phyloP scores from a whole-genome alignment of 225 moss, liverwort and hornwort species.

The Pseudoscleropodium purum region DNA sequence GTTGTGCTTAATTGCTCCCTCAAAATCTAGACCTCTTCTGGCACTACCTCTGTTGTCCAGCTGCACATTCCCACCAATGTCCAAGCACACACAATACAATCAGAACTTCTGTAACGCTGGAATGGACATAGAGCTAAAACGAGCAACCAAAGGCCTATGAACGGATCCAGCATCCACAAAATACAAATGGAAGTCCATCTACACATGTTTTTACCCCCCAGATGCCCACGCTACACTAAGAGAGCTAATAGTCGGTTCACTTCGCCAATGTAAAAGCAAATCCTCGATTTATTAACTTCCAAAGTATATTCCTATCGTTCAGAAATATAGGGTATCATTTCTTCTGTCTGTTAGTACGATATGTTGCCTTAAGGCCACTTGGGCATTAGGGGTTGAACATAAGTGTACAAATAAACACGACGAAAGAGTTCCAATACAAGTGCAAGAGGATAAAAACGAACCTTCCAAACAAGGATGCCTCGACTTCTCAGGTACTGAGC shows the following conservation, averaged over 20 bases:
- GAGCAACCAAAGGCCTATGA: background rate
- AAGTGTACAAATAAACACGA: background rate
- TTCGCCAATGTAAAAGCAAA: background rate
- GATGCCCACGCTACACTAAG: background rate
- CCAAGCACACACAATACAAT: background rate
- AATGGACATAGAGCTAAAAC: background rate
- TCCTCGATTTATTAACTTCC: background rate
- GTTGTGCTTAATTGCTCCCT: slow-evolving; percentile 93
- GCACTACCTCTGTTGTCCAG: slow-evolving; percentile 98
- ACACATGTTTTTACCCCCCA: background rate
- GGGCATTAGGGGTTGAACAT: background rate
- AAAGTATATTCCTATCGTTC: background rate
- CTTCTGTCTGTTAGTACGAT: background rate
- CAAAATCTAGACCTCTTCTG: slow-evolving; percentile 85
- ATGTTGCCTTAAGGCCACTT: background rate
- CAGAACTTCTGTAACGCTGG: background rate
- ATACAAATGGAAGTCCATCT: background rate
- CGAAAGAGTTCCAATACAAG: background rate
- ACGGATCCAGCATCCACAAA: background rate
- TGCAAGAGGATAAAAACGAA: slow-evolving; percentile 15
- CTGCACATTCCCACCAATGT: slow-evolving; percentile 29
- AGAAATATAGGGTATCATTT: background rate
- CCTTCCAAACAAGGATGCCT: slow-evolving; percentile 99
- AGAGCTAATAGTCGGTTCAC: background rate
- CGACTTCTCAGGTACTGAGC: slow-evolving; percentile 94